Evolutionary conservation across 192 early-diverging fungal genomes (phyloP), one percentile per base, ranked within the genome.

Genomic region (Coemansia sp.): DNA sequence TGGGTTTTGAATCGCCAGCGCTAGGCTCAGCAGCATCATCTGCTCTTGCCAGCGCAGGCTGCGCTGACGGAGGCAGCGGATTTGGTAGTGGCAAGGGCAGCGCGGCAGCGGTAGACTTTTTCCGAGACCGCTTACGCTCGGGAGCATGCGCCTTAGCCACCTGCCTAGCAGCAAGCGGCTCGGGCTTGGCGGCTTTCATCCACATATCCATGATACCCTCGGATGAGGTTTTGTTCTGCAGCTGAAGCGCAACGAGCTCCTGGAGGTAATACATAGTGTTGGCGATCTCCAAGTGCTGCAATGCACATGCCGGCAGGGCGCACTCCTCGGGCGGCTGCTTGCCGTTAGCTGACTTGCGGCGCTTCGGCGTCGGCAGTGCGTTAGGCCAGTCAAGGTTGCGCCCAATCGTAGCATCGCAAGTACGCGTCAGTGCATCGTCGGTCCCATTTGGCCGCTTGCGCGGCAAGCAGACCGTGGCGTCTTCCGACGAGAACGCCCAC

Each of bases 351-450:
- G 78, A 81, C 24, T 81, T 81, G 21, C 78, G 62, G 36, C 78
- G 73, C 20, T 60, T 62, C 26, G 42, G 60, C 39, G 60, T 31
- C 9, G 70, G 61, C 16, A 46, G 5, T 7, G 40, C 55, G 24
- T 66, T 53, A 20, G 78, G 73, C 78, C 78, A 81, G 35, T 72
- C 78, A 10, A 81, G 64, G 57, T 76, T 72, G 42, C 73, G 78
- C 2, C 66, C 63, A 31, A 81, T 76, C 5, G 78, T 70, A 4
- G 63, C 70, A 9, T 81, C 78, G 40, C 46, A 34, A 1, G 60
- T 66, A n/a, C 73, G 69, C 13, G 55, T 56, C 46, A 63, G 46
- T 21, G 69, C 62, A 23, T 79, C 70, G 24, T 81, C 78, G 5
- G 73, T 36, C 9, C 45, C 66, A 28, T 35, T 58, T 6, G 73